Conservation (phyloP, 768 basidiomycete genomes). For the Suillus placidus region DNA sequence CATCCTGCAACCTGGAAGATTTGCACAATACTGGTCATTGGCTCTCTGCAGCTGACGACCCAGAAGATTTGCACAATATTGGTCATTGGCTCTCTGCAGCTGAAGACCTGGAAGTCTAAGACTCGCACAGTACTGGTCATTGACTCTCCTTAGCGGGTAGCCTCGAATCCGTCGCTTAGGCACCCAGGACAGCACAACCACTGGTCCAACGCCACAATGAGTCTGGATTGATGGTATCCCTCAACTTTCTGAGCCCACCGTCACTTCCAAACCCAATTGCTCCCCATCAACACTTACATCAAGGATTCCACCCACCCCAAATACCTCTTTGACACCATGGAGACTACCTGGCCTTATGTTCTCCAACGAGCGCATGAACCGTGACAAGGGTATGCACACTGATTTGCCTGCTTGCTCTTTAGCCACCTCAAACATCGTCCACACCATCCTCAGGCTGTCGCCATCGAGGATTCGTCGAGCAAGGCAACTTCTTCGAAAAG, state of each 20-base stretch:
- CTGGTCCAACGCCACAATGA: constrained; percentile 75
- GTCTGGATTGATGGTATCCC: constrained; percentile 86
- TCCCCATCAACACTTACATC: constrained; percentile 94
- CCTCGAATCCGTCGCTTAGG: too few relatives aligned
- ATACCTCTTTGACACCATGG: constrained; percentile 88
- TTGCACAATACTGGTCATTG: too few relatives aligned
- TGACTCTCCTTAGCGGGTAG: too few relatives aligned
- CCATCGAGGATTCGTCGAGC: too few relatives aligned
- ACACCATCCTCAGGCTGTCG: too few relatives aligned
- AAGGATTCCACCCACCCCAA: constrained; percentile 74
- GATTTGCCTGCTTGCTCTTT: constrained; percentile 91
- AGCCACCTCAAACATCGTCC: constrained; percentile 53
- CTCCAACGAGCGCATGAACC: constrained; percentile 93
- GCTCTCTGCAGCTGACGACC: too few relatives aligned
- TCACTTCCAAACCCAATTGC: constrained; percentile 60
- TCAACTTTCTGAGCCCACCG: constrained; percentile 54
- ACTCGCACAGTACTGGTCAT: too few relatives aligned
- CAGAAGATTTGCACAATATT: too few relatives aligned
- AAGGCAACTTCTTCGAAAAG: constrained; percentile 96
- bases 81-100: too few relatives aligned
- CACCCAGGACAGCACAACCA: too few relatives aligned
- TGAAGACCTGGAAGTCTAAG: too few relatives aligned
- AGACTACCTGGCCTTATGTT: constrained; percentile 94
- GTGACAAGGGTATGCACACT: constrained; percentile 95
- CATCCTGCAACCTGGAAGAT: too few relatives aligned